These are phyloP conservation scores for Starmerella potacharoeniae DNA, from an alignment of 805 yeast species.

Conservation along the genomic window DNA sequence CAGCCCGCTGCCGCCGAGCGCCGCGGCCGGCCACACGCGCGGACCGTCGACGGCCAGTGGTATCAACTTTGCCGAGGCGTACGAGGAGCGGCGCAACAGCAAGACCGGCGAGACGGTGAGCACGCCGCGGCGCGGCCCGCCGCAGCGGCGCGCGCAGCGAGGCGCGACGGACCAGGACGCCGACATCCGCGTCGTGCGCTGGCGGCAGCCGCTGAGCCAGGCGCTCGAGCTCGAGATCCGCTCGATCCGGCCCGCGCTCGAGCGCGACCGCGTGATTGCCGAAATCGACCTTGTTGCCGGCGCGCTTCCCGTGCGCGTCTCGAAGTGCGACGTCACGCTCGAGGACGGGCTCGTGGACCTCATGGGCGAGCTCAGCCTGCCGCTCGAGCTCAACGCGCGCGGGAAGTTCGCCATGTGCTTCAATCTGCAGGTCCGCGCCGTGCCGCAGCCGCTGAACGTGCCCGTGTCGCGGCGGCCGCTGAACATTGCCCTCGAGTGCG, in stretches of 20 bases:
- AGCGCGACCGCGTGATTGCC: slow-evolving; percentile 21
- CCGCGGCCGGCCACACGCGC: slow-evolving; percentile 1
- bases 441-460: slow-evolving; percentile 8
- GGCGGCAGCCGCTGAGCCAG: slow-evolving; percentile 17
- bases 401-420: slow-evolving; percentile 18
- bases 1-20: no score
- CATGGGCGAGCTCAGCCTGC: slow-evolving; percentile 12
- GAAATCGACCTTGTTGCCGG: slow-evolving; percentile 20
- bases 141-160: neutral
- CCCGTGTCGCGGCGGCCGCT: slow-evolving; percentile 13
- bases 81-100: slow-evolving; percentile 9
- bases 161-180: slow-evolving; percentile 1
- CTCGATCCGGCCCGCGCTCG: slow-evolving; percentile 22
- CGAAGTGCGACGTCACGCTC: slow-evolving; percentile 9
- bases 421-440: slow-evolving; percentile 15
- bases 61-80: slow-evolving; percentile 7
- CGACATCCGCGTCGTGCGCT: slow-evolving; percentile 11
- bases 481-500: slow-evolving; percentile 15
- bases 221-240: slow-evolving; percentile 21
- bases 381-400: slow-evolving; percentile 12
- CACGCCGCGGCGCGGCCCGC: neutral
- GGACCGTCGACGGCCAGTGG: slow-evolving; percentile 4
- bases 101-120: neutral
- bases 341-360: slow-evolving; percentile 18
- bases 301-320: slow-evolving; percentile 8